Evolutionary conservation across 1,139 yeast genomes (phyloP).

Genomic region (Meyerozyma guilliermondii): DNA sequence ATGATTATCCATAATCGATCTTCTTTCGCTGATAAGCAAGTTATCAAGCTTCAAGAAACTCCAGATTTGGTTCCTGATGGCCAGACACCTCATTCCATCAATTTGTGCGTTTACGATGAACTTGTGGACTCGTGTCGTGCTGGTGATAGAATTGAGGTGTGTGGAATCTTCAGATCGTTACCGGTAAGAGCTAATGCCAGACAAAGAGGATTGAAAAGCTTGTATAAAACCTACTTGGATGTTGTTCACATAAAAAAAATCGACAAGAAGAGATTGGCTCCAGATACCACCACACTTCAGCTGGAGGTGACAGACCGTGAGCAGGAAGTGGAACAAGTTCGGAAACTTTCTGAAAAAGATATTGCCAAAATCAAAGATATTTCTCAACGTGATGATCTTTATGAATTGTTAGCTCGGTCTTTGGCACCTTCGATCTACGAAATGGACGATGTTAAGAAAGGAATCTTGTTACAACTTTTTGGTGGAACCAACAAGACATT

Average conservation of each 20-base stretch:
- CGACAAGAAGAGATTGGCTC: constrained; percentile 76
- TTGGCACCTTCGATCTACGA: constrained; percentile 95
- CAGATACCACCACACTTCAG: constrained; percentile 65
- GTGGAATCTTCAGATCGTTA: constrained; percentile 89
- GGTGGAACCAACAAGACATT: constrained; percentile 94
- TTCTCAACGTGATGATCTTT: constrained; percentile 69
- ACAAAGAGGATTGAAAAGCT: constrained; percentile 75
- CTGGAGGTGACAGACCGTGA: constrained; percentile 45
- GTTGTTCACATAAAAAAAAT: constrained; percentile 89
- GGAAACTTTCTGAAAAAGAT: constrained; percentile 67
- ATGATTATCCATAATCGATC: constrained; percentile 86
- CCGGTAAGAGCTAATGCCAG: constrained; percentile 87
- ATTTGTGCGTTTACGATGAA: constrained; percentile 93
- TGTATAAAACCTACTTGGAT: constrained; percentile 90
- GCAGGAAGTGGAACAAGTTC: constrained; percentile 70
- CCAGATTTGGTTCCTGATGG: constrained; percentile 99
- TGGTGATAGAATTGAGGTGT: constrained; percentile 93
- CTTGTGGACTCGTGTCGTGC: constrained; percentile 92
- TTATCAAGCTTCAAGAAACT: constrained; percentile 89
- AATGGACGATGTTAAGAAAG: constrained; percentile 95
- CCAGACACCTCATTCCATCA: constrained; percentile 95
- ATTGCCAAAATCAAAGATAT: constrained; percentile 56
- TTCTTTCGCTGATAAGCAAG: constrained; percentile 91
- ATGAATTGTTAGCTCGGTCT: constrained; percentile 85
- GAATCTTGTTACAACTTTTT: constrained; percentile 82